Percentiles rank a stretch among this genome's conserved stretches.
phyloP scores from a whole-genome alignment of 1,284 basidiomycete genomes.

The Somion occarium region DNA sequence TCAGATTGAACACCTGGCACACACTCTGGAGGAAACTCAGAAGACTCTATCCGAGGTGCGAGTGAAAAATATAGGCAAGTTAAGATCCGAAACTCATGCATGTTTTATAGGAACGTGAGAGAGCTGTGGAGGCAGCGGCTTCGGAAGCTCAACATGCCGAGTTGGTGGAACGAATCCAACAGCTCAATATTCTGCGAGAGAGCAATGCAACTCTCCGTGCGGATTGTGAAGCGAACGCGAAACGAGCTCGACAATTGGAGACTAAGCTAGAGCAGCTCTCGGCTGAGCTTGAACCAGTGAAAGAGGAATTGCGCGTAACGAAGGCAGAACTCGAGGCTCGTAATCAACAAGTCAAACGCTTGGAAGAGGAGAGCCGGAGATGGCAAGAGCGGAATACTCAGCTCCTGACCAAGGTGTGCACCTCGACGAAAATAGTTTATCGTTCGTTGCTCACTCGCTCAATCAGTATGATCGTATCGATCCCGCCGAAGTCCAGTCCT shows the following conservation, averaged over 20 bases:
- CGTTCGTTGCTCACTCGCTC: background rate
- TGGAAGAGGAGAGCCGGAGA: slow-evolving; percentile 76
- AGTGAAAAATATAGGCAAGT: too few relatives aligned
- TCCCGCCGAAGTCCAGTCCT: slow-evolving; percentile 78
- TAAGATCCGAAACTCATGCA: too few relatives aligned
- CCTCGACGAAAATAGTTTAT: background rate
- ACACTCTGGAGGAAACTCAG: slow-evolving; percentile 68
- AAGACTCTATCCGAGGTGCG: slow-evolving; percentile 59
- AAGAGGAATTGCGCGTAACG: slow-evolving; percentile 63
- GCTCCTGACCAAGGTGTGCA: slow-evolving; percentile 68
- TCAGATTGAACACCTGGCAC: slow-evolving; percentile 71
- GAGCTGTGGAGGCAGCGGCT: slow-evolving; percentile 60
- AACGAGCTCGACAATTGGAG: slow-evolving; percentile 65
- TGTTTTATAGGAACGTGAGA: slow-evolving; percentile 67
- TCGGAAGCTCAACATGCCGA: slow-evolving; percentile 83
- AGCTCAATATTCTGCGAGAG: slow-evolving; percentile 83
- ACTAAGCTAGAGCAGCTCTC: slow-evolving; percentile 54
- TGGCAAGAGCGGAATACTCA: slow-evolving; percentile 87
- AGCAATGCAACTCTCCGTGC: slow-evolving; percentile 83
- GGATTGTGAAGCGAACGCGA: slow-evolving; percentile 65
- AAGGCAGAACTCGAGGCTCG: slow-evolving; percentile 75
- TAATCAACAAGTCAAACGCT: slow-evolving; percentile 61
- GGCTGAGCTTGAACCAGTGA: slow-evolving; percentile 69
- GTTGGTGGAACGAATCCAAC: slow-evolving; percentile 84
- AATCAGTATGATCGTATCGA: slow-evolving; percentile 82